Evolutionary conservation across 106 monocot genomes (phyloP).

Genomic region (Agapanthus africanus): DNA sequence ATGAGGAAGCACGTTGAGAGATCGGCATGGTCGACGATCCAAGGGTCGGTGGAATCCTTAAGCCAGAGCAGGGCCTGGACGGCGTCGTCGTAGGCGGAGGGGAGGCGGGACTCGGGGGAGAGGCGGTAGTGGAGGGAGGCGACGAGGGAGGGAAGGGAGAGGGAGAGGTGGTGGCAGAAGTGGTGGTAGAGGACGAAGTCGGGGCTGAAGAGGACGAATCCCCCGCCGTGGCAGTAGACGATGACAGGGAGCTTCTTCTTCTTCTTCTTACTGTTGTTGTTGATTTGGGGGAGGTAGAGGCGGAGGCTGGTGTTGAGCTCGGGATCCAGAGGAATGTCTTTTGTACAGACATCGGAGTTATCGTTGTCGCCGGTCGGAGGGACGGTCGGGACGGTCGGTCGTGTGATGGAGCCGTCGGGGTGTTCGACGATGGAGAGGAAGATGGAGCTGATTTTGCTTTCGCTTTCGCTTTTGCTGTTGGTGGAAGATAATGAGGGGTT

Average conservation of each 20-base stretch:
- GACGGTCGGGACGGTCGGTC: background rate
- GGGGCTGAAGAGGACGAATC: slow-evolving; percentile 33
- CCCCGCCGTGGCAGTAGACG: slow-evolving; percentile 32
- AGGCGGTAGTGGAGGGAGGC: slow-evolving; percentile 28
- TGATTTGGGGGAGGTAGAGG: slow-evolving; percentile 19
- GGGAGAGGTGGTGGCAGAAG: slow-evolving; percentile 9
- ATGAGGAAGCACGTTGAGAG: slow-evolving; percentile 19
- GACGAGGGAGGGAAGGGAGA: slow-evolving; percentile 12
- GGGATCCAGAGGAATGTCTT: slow-evolving; percentile 21
- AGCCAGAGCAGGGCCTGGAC: slow-evolving; percentile 13
- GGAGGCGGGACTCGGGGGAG: slow-evolving; percentile 21
- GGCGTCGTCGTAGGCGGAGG: slow-evolving; percentile 24
- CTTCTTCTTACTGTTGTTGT: background rate
- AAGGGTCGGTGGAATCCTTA: slow-evolving; percentile 11
- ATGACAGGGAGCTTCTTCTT: slow-evolving; percentile 15
- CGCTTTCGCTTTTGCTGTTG: no score
- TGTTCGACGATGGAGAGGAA: slow-evolving; percentile 34
- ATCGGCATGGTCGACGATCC: slow-evolving; percentile 20
- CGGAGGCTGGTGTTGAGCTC: slow-evolving; percentile 21
- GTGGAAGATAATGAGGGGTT: no score
- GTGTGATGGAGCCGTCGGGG: slow-evolving; percentile 32
- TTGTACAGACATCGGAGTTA: slow-evolving; percentile 4
- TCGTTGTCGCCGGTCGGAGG: background rate
- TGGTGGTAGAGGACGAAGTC: slow-evolving; percentile 11
- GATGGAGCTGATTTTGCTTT: slow-evolving; percentile 5